Evolutionary conservation across 176 grass and related monocot genomes (phyloP), one percentile per base, ranked within the genome.

Genomic region (Echinochloa phyllopogon): DNA sequence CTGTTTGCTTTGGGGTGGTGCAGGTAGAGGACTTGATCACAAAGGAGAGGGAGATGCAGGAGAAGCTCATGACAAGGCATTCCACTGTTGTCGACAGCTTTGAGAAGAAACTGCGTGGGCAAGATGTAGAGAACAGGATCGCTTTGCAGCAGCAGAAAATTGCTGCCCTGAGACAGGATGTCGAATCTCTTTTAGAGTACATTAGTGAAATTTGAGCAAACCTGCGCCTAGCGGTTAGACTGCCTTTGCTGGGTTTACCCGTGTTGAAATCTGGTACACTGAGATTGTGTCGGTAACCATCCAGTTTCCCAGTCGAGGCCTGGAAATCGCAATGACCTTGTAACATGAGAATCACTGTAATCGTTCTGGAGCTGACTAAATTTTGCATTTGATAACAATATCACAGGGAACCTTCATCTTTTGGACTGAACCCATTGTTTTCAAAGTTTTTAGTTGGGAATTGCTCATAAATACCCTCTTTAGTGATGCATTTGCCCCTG

Each of bases 11-110:
- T 87, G 47, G 43, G 44, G 21, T 68, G 49, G 78, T 85, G 37
- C 73, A 96, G 97, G 69, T 96, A 25, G 97, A 94, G 17, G 94
- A 96, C 8, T 72, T 99, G 86, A 76, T 91, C 29, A 42, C 55
- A 12, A 99, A 96, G 89, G 97, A 99, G 86, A 88, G 79, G 58
- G 97, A 96, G n/a, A 84, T 99, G 92, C 94, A 96, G 82, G 97
- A 96, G 27, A 99, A 99, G 53, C 88, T 94, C 78, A 91, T 99
- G 77, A 48, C 84, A 18, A 96, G 84, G 88, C 97, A 99, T 84
- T 87, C 97, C 69, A 96, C 94, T 0, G 94, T 96, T 17, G 91
- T 96, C 1, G 97, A 99, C 53, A 91, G 91, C 75, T 94, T 99
- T 52, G 94, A 99, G 88, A 99, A 94, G 88, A 99, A 99, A 85